These are phyloP conservation scores for Ramichloridium luteum DNA, from an alignment of 2,329 filamentous ascomycete genomes.

Conservation along the genomic window DNA sequence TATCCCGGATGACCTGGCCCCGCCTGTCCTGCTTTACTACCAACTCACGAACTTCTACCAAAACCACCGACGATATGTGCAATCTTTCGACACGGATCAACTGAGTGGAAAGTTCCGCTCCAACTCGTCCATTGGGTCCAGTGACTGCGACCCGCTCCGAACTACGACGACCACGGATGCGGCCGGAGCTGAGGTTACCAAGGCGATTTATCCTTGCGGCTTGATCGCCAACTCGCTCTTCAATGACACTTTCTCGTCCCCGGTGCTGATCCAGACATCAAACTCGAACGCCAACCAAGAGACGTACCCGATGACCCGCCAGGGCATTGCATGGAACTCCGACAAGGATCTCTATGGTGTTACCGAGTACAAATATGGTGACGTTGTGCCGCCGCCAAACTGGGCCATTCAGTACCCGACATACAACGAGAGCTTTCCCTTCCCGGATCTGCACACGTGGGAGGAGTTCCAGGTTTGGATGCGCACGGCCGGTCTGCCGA, in stretches of 20 bases:
- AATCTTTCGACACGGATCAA: conserved; percentile 73
- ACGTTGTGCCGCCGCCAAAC: conserved; percentile 75
- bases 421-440: conserved; percentile 54
- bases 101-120: conserved; percentile 59
- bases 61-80: conserved; percentile 92
- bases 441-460: conserved; percentile 61
- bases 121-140: conserved; percentile 48
- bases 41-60: conserved; percentile 97
- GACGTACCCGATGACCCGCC: conserved; percentile 64
- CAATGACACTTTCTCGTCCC: conserved; percentile 74
- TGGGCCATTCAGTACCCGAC: conserved; percentile 62
- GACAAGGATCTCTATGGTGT: conserved; percentile 67
- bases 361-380: conserved; percentile 50
- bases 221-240: conserved; percentile 94
- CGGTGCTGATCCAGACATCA: conserved; percentile 46
- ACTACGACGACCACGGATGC: conserved; percentile 25
- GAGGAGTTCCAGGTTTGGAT: conserved; percentile 97
- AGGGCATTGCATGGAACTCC: conserved; percentile 74
- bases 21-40: conserved; percentile 88
- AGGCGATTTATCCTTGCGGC: conserved; percentile 86
- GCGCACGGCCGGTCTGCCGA: conserved; percentile 85
- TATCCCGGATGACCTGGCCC: conserved; percentile 64
- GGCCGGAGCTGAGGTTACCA: conserved; percentile 20
- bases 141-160: conserved; percentile 62
- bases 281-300: conserved; percentile 19